Conservation (phyloP, 2,329 filamentous ascomycete species). For the Ceratocystis cubensis region DNA sequence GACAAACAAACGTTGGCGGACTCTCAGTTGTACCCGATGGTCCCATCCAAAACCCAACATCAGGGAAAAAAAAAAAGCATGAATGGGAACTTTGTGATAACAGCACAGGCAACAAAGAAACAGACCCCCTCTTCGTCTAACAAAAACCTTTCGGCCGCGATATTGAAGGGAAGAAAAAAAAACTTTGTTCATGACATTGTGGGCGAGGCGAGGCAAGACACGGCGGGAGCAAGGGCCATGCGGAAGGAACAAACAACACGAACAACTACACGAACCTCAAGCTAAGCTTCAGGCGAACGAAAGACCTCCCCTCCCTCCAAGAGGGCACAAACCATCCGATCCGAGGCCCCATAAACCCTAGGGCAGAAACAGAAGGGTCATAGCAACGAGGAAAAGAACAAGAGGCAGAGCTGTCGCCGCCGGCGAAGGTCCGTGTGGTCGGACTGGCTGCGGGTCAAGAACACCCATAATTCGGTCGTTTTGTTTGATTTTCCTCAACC, state of each 20-base stretch:
- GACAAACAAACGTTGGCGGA: too few relatives aligned
- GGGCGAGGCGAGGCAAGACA: neutral
- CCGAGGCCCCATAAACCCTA: too few relatives aligned
- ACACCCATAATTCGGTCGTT: neutral
- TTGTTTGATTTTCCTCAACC: too few relatives aligned
- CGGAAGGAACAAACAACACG: neutral
- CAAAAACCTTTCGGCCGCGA: neutral
- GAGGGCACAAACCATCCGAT: too few relatives aligned
- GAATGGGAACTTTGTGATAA: too few relatives aligned
- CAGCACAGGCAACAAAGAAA: too few relatives aligned
- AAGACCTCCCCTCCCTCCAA: neutral
- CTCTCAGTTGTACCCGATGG: too few relatives aligned
- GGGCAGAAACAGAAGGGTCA: too few relatives aligned
- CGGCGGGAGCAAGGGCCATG: neutral
- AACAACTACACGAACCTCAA: neutral
- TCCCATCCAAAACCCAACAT: too few relatives aligned
- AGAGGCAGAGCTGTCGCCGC: neutral
- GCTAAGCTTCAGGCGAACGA: neutral
- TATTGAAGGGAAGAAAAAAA: neutral
- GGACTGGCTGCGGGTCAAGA: neutral
- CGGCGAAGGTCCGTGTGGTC: neutral
- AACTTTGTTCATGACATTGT: neutral
- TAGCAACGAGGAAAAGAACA: neutral
- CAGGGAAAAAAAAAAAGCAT: too few relatives aligned
- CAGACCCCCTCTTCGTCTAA: too few relatives aligned